Conservation (phyloP, 169 alveolate genomes). For the Eimeria tenella region DNA sequence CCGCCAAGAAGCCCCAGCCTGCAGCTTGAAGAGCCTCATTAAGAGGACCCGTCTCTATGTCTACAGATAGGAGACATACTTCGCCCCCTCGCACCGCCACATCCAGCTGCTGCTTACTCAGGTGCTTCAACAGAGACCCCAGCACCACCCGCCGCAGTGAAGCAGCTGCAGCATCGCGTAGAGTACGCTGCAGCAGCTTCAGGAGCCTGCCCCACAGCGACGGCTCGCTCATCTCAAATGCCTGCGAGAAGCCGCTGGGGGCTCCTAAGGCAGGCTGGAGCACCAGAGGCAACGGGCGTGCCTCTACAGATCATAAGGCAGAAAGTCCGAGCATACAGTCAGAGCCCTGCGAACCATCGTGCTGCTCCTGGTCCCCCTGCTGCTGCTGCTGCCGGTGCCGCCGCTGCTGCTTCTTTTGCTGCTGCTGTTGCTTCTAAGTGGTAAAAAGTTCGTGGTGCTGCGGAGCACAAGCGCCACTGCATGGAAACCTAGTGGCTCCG, state of each 20-base stretch:
- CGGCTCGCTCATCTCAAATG: background rate
- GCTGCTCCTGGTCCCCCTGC: slow-evolving; percentile 34
- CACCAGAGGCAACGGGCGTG: background rate
- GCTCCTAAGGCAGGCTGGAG: background rate
- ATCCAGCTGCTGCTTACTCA: slow-evolving; percentile 55
- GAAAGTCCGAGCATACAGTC: background rate
- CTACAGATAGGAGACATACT: slow-evolving; percentile 35
- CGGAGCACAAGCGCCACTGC: no score
- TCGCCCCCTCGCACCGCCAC: slow-evolving; percentile 43
- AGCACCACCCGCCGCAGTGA: slow-evolving; percentile 30
- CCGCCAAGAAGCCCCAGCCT: slow-evolving; percentile 39
- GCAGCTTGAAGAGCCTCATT: slow-evolving; percentile 48
- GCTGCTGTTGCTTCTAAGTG: slow-evolving; percentile 1
- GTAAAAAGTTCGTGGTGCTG: no score
- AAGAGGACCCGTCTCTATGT: background rate
- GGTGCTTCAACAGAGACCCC: background rate
- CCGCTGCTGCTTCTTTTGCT: background rate
- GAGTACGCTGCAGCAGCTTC: slow-evolving; percentile 56
- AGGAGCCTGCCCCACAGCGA: slow-evolving; percentile 39
- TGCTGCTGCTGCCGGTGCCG: background rate
- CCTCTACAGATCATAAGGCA: background rate
- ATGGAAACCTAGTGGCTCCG: no score
- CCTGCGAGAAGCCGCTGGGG: background rate
- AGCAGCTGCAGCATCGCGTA: slow-evolving; percentile 41
- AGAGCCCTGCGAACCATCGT: background rate